Evolutionary conservation across 306 rosid genomes (phyloP).

Genomic region (Rubus parviflorus): DNA sequence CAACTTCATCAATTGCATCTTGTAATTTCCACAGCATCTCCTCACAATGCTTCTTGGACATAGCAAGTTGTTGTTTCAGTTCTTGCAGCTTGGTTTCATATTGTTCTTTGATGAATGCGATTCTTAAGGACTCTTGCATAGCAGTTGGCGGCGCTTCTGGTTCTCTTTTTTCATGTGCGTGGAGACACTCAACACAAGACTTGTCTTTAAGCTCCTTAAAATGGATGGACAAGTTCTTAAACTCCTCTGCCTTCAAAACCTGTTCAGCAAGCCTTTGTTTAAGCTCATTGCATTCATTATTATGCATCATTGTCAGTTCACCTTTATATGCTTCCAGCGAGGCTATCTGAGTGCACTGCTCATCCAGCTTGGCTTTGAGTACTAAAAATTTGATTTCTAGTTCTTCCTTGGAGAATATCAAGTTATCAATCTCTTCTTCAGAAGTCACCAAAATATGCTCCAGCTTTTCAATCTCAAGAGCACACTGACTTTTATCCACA

Average conservation of each 20-base stretch:
- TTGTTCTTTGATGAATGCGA: conserved; percentile 95
- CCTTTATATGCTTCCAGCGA: conserved; percentile 55
- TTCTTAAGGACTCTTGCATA: conserved; percentile 90
- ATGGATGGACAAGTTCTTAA: conserved; percentile 84
- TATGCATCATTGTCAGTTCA: conserved; percentile 55
- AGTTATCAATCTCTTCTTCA: conserved; percentile 56
- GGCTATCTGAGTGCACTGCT: conserved; percentile 50
- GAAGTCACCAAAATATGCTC: conserved; percentile 53
- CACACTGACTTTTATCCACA: conserved; percentile 32
- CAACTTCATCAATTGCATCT: conserved; percentile 76
- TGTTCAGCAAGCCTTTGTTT: conserved; percentile 79
- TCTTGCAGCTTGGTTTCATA: conserved; percentile 94
- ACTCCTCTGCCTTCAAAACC: conserved; percentile 84
- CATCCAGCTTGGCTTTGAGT: conserved; percentile 62
- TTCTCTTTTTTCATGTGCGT: conserved; percentile 68
- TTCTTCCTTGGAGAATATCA: conserved; percentile 71
- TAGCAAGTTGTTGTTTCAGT: conserved; percentile 72
- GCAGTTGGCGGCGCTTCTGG: conserved; percentile 65
- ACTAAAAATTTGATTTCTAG: conserved; percentile 68
- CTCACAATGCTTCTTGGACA: conserved; percentile 80
- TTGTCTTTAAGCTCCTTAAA: conserved; percentile 93
- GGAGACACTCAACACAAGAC: conserved; percentile 73
- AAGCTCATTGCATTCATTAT: conserved; percentile 55
- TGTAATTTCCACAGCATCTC: conserved; percentile 95
- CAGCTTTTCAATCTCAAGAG: conserved; percentile 62